Evolutionary conservation across 1,284 basidiomycete species (phyloP).

Genomic region (Melanopsichium pennsylvanicum): DNA sequence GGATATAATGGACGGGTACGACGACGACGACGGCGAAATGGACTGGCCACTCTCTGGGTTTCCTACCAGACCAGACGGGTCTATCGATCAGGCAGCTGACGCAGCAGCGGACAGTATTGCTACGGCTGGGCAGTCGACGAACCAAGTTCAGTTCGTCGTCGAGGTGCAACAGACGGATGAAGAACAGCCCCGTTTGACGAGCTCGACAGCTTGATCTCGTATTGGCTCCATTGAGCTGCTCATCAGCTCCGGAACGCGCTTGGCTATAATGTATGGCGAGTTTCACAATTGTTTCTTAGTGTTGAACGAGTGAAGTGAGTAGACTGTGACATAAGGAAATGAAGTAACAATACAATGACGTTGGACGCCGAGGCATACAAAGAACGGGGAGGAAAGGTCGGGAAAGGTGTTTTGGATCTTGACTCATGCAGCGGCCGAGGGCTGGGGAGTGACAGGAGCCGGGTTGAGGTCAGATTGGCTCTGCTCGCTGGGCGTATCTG

Average conservation of each 20-base stretch:
- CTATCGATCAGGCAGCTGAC: too few relatives aligned
- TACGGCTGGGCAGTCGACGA: too few relatives aligned
- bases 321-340: background rate
- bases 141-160: too few relatives aligned
- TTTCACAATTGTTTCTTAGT: background rate
- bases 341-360: slow-evolving; percentile 1
- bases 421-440: slow-evolving; percentile 8
- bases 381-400: too few relatives aligned
- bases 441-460: slow-evolving; percentile 4
- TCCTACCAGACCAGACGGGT: too few relatives aligned
- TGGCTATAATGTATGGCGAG: background rate
- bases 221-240: background rate
- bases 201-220: too few relatives aligned
- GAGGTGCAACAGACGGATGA: too few relatives aligned
- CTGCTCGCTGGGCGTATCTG: background rate
- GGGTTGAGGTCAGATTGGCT: slow-evolving; percentile 1
- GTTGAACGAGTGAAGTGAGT: background rate
- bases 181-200: too few relatives aligned
- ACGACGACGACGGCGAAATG: background rate
- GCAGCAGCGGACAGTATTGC: too few relatives aligned
- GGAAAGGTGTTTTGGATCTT: too few relatives aligned
- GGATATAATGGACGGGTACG: background rate
- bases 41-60: background rate
- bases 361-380: background rate
- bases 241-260: background rate